phyloP scores from a whole-genome alignment of 495 filamentous ascomycete genomes.

The Hypoxylon perforatum region DNA sequence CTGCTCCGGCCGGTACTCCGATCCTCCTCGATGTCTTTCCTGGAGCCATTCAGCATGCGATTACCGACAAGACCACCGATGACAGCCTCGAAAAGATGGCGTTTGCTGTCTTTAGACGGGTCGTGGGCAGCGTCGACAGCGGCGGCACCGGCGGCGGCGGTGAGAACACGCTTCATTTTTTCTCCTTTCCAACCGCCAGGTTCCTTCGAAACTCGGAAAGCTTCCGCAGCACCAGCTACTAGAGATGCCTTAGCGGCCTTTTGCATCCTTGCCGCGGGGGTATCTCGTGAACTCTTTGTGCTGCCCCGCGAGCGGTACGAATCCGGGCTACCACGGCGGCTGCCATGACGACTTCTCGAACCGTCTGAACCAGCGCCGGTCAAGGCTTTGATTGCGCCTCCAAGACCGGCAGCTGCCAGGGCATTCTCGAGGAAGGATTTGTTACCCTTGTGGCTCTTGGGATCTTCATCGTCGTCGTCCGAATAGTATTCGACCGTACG shows the following conservation, averaged over 20 bases:
- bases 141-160: constrained; percentile 85
- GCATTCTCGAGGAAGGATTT: constrained; percentile 81
- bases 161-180: constrained; percentile 88
- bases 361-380: constrained; percentile 63
- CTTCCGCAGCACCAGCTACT: constrained; percentile 86
- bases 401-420: constrained; percentile 73
- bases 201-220: constrained; percentile 86
- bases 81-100: constrained; percentile 75
- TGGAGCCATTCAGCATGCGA: constrained; percentile 78
- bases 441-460: constrained; percentile 62
- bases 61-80: constrained; percentile 88
- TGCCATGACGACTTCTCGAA: constrained; percentile 62
- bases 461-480: constrained; percentile 64
- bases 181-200: constrained; percentile 85
- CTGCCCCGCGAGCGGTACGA: constrained; percentile 58
- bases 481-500: constrained; percentile 60
- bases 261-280: constrained; percentile 66
- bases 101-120: constrained; percentile 77
- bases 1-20: constrained; percentile 60
- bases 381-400: constrained; percentile 67
- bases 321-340: constrained; percentile 56
- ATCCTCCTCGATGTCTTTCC: constrained; percentile 69
- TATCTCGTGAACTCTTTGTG: constrained; percentile 54
- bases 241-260: constrained; percentile 89
- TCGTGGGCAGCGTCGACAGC: constrained; percentile 83